Conservation (phyloP, 257 asterid species). For the Solanum bukasovii region DNA sequence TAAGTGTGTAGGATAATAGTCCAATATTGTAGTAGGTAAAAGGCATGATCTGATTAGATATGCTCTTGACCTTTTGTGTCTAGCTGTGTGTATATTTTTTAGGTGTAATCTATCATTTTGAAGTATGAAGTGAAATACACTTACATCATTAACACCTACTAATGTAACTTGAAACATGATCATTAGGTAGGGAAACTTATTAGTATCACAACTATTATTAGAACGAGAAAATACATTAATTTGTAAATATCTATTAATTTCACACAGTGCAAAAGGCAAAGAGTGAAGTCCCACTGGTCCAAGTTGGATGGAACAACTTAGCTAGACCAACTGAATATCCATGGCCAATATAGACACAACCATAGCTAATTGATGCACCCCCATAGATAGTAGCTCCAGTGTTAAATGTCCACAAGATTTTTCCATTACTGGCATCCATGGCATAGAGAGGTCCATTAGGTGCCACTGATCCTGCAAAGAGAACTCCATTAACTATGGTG, state of each 20-base stretch:
- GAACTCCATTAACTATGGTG: conserved; percentile 46
- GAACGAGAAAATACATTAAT: neutral
- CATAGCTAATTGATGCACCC: conserved; percentile 65
- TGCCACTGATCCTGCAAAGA: conserved; percentile 54
- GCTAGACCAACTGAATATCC: conserved; percentile 57
- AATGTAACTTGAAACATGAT: neutral
- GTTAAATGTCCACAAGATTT: conserved; percentile 38
- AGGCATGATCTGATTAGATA: too few relatives aligned
- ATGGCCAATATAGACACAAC: conserved; percentile 55
- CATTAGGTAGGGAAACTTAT: neutral
- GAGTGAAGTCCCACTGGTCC: conserved; percentile 58
- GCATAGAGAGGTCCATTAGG: conserved; percentile 64
- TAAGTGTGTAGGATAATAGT: too few relatives aligned
- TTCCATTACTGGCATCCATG: conserved; percentile 56
- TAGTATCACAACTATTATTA: neutral
- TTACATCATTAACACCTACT: neutral
- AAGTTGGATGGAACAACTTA: conserved; percentile 49
- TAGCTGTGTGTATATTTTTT: too few relatives aligned
- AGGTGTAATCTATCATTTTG: too few relatives aligned
- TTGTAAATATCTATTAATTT: neutral
- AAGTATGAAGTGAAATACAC: too few relatives aligned
- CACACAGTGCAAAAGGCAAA: conserved; percentile 44
- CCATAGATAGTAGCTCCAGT: conserved; percentile 70
- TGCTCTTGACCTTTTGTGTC: too few relatives aligned
- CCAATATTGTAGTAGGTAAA: too few relatives aligned